A percentile compares a stretch with the other conserved stretches of the same genome.
phyloP scores from a whole-genome alignment of 2,329 filamentous ascomycete genomes.

The Emmonsiellopsis sp. region DNA sequence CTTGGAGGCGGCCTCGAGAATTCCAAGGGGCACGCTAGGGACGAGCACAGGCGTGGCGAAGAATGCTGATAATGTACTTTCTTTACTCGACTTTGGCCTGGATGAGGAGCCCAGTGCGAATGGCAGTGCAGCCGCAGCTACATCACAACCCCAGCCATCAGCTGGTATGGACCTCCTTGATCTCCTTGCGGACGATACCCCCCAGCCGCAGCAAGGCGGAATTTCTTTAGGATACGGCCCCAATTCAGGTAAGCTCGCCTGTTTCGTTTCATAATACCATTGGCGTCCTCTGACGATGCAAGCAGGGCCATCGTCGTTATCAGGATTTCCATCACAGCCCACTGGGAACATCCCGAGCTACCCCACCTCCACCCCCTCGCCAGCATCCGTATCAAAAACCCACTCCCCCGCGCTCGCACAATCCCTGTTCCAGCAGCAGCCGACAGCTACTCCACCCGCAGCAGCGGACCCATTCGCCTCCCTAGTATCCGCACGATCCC shows the following conservation, averaged over 20 bases:
- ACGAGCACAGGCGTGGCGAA: conserved; percentile 57
- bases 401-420: conserved; percentile 40
- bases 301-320: conserved; percentile 5
- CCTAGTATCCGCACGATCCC: conserved; percentile 44
- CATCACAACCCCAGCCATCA: conserved; percentile 42
- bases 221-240: conserved; percentile 65
- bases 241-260: conserved; percentile 33
- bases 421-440: conserved; percentile 20
- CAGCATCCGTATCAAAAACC: conserved; percentile 40
- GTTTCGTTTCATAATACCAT: conserved; percentile 41
- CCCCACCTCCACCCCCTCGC: conserved; percentile 49
- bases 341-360: conserved; percentile 44
- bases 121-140: conserved; percentile 30
- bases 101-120: conserved; percentile 48
- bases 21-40: conserved; percentile 71
- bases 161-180: conserved; percentile 81
- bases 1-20: conserved; percentile 68
- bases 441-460: conserved; percentile 31
- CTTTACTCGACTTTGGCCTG: conserved; percentile 83
- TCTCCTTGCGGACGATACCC: conserved; percentile 65
- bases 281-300: not conserved
- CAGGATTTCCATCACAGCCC: conserved; percentile 28
- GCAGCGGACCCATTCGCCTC: conserved; percentile 51
- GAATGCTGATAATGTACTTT: conserved; percentile 68
- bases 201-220: conserved; percentile 60